Evolutionary conservation across 306 rosid genomes (phyloP), one percentile per base, ranked within the genome.

Genomic region (Malus fusca): DNA sequence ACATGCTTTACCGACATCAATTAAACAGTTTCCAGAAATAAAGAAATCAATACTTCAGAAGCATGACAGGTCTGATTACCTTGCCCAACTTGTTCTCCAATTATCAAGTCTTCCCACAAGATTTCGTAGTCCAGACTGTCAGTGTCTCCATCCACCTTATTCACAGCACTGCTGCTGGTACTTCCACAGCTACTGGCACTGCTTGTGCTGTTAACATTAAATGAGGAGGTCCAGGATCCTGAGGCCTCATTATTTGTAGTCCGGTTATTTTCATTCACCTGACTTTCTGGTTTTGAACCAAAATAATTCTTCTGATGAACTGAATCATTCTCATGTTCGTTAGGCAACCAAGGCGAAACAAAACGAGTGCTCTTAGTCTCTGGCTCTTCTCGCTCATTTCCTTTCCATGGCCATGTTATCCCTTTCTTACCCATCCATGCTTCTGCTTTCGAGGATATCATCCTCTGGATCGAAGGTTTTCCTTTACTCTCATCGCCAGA

Each of bases 151-250:
- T 96, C 99, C 56, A 85, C 85, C 88, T 89, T 96, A 81, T 86
- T 96, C 75, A 87, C 80, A 58, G 91, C 88, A 76, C 87, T 82
- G 71, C 96, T 92, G 85, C 88, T 92, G 46, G 90, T 87, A 84
- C 99, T 92, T 72, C 99, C 99, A 51, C 91, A 84, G 88, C 99
- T 96, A 84, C 99, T 92, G 69, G 88, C 98, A 88, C 99, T 96
- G 82, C 99, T 88, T 68, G 93, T 87, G 85, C 98, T 92, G 90
- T 92, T 96, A 76, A 89, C 84, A 85, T 96, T 92, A 74, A 88
- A 81, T 22, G 90, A 82, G 60, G 89, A 92, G 46, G 89, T 86
- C 96, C 96, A 91, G 71, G 97, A 92, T 55, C 91, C 92, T 0
- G 92, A 65, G 66, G 91, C 96, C 81, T 92, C 98, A 23, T 79